Evolutionary conservation across 495 filamentous ascomycete genomes (phyloP).

Genomic region (Lasiosphaeria ovina): DNA sequence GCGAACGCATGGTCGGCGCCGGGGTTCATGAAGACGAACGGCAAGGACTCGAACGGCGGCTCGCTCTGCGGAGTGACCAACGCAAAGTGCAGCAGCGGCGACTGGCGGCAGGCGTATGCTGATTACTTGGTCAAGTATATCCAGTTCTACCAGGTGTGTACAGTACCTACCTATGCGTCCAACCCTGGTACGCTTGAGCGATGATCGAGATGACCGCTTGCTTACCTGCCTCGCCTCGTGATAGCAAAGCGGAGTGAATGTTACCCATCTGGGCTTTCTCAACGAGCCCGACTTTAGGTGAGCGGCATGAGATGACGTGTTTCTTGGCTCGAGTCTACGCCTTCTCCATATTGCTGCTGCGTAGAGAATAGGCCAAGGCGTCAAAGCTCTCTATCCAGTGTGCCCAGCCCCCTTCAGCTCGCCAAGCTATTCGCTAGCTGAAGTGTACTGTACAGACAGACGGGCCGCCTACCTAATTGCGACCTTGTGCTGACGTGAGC

Average conservation of each 20-base stretch:
- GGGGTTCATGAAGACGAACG: slow-evolving; percentile 58
- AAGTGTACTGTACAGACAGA: background rate
- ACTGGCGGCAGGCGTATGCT: slow-evolving; percentile 57
- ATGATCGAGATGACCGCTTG: background rate
- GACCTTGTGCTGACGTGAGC: background rate
- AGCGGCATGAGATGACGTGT: background rate
- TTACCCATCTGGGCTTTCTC: slow-evolving; percentile 53
- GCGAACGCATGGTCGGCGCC: slow-evolving; percentile 56
- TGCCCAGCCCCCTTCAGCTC: background rate
- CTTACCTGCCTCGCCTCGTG: too few species aligned
- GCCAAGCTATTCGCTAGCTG: background rate
- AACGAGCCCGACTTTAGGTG: slow-evolving; percentile 55
- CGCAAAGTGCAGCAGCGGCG: slow-evolving; percentile 44
- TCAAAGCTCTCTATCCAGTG: too few species aligned
- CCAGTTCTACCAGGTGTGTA: slow-evolving; percentile 40
- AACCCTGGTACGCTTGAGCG: background rate
- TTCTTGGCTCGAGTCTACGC: too few species aligned
- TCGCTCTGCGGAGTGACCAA: slow-evolving; percentile 51
- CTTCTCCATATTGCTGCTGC: too few species aligned
- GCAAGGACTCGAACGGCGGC: slow-evolving; percentile 38
- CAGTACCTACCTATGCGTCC: background rate
- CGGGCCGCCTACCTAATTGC: background rate
- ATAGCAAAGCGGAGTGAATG: slow-evolving; percentile 38
- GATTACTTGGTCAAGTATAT: slow-evolving; percentile 54
- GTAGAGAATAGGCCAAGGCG: too few species aligned